Percentiles rank a stretch among this genome's conserved stretches.
Conservation (phyloP, 306 rosid genomes). For the Castanea sativa region DNA sequence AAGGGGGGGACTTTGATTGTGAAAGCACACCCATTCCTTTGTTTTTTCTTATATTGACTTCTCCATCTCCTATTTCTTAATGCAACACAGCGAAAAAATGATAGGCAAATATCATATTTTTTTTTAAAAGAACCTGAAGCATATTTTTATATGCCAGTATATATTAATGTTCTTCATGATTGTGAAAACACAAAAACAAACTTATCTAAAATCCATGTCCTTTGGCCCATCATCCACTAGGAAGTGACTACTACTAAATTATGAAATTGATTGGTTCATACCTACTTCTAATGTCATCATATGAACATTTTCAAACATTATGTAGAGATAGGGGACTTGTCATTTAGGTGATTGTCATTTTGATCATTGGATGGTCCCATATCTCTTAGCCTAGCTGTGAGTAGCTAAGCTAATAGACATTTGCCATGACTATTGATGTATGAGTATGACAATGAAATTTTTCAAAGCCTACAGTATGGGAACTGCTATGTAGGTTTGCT, state of each 20-base stretch:
- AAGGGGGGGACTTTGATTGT: slow-evolving; percentile 19
- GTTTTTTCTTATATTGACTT: slow-evolving; percentile 5
- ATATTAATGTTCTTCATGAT: no score
- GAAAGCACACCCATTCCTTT: slow-evolving; percentile 37
- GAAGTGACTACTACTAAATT: neutral
- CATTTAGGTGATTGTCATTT: neutral
- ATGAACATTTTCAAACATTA: slow-evolving; percentile 22
- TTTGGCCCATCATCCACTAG: slow-evolving; percentile 7
- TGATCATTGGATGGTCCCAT: slow-evolving; percentile 37
- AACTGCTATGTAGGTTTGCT: no score
- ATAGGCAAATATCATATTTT: no score
- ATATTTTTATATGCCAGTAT: no score
- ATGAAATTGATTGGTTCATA: slow-evolving; percentile 3
- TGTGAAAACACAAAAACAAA: no score
- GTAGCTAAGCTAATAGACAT: neutral
- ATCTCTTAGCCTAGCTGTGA: slow-evolving; percentile 11
- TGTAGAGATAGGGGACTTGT: neutral
- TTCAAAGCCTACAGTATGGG: no score
- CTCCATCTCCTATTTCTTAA: neutral
- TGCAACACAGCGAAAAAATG: no score
- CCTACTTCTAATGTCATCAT: slow-evolving; percentile 21
- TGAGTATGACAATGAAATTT: no score
- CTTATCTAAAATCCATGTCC: neutral
- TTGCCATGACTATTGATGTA: neutral
- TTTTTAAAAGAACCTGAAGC: no score